phyloP scores from a whole-genome alignment of 2,329 filamentous ascomycete genomes.

The Arthrobotrys sphaeroides region DNA sequence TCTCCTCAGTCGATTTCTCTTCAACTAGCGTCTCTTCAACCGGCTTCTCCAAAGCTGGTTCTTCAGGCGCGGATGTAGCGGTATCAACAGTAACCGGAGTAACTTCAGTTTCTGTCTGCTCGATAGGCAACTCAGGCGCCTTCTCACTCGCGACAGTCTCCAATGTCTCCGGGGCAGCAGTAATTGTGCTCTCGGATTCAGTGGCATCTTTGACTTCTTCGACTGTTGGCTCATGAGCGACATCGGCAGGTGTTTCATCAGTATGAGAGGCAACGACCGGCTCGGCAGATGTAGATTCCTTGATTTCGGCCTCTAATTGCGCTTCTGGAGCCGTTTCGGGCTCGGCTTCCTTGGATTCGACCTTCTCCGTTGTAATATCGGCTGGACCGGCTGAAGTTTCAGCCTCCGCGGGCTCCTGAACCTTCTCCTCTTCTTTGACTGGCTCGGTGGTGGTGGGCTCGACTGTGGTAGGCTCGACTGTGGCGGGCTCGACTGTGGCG shows the following conservation, averaged over 20 bases:
- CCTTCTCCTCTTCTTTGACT: slow-evolving; percentile 7
- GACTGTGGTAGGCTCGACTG: background rate
- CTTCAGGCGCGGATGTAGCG: background rate
- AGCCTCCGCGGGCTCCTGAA: slow-evolving; percentile 7
- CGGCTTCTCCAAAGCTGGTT: background rate
- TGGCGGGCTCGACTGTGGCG: too few species aligned
- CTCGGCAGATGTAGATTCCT: background rate
- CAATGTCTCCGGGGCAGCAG: slow-evolving; percentile 28
- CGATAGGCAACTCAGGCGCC: slow-evolving; percentile 30
- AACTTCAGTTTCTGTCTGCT: slow-evolving; percentile 27
- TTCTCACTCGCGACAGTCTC: slow-evolving; percentile 36
- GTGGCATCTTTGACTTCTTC: slow-evolving; percentile 15
- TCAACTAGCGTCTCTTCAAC: background rate
- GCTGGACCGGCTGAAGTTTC: background rate
- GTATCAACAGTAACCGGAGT: slow-evolving; percentile 11
- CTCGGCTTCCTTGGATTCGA: background rate
- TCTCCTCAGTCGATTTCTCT: background rate
- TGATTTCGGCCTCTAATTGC: background rate
- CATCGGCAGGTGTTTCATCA: slow-evolving; percentile 11
- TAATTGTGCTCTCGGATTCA: slow-evolving; percentile 21
- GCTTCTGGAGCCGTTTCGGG: background rate
- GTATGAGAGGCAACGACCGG: background rate
- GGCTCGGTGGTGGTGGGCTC: background rate
- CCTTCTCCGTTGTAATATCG: background rate
- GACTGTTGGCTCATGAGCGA: slow-evolving; percentile 7